Conservation (phyloP, 2,329 filamentous ascomycete species). For the Diaporthe vexans region DNA sequence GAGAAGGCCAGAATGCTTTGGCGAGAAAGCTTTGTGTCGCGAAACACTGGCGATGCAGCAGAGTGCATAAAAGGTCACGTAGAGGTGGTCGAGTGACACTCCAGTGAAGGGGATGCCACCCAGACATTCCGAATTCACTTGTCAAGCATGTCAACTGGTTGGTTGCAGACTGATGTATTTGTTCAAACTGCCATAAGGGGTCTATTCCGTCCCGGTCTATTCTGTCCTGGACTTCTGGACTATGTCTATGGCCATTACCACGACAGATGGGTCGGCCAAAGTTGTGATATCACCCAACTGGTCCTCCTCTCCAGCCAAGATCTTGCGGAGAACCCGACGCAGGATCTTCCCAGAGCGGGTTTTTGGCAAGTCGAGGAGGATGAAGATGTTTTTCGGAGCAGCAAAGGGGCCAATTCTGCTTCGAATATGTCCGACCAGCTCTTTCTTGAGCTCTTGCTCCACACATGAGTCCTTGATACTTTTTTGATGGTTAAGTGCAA, state of each 20-base stretch:
- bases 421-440: slow-evolving; percentile 92
- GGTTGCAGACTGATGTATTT: too few relatives aligned
- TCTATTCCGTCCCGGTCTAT: not conserved
- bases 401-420: slow-evolving; percentile 98
- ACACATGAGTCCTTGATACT: slow-evolving; percentile 48
- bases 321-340: slow-evolving; percentile 96
- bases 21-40: too few relatives aligned
- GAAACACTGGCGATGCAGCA: too few relatives aligned
- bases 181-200: too few relatives aligned
- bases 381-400: slow-evolving; percentile 91
- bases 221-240: slow-evolving; percentile 67
- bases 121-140: too few relatives aligned
- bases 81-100: too few relatives aligned
- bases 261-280: slow-evolving; percentile 91
- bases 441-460: slow-evolving; percentile 81
- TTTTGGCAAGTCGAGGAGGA: slow-evolving; percentile 95
- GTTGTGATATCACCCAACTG: slow-evolving; percentile 94
- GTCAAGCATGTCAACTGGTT: too few relatives aligned
- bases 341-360: slow-evolving; percentile 99
- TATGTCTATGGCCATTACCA: slow-evolving; percentile 87
- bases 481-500: slow-evolving; percentile 84
- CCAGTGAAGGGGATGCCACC: too few relatives aligned
- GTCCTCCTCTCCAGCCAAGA: slow-evolving; percentile 96
- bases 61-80: too few relatives aligned
- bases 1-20: too few relatives aligned